A percentile compares a stretch with the other conserved stretches of the same genome.
Evolutionary conservation across 441 rosid species (phyloP).

Genomic region (Manihot esculenta): DNA sequence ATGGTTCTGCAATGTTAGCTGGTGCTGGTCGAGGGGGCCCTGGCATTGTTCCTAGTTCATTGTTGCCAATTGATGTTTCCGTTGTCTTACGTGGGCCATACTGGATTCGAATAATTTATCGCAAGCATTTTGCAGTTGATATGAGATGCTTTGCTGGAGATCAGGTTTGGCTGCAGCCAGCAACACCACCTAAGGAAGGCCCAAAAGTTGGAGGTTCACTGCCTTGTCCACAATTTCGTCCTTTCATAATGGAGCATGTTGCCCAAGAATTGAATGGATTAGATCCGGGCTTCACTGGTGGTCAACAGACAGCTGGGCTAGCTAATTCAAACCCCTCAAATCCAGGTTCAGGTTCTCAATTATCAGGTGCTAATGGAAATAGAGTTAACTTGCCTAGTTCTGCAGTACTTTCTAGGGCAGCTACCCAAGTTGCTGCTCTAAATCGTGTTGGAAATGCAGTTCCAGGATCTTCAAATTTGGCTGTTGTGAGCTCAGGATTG

Average conservation of each 20-base stretch:
- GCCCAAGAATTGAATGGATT: constrained; percentile 96
- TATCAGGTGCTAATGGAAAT: constrained; percentile 61
- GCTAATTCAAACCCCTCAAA: constrained; percentile 42
- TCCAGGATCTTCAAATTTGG: constrained; percentile 63
- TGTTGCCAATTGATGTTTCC: constrained; percentile 97
- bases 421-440: constrained; percentile 56
- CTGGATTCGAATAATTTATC: constrained; percentile 95
- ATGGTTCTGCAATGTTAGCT: constrained; percentile 73
- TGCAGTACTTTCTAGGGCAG: constrained; percentile 60
- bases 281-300: constrained; percentile 70
- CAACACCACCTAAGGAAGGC: constrained; percentile 98
- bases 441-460: constrained; percentile 71
- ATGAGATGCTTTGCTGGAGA: constrained; percentile 99
- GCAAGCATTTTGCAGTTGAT: constrained; percentile 95
- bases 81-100: constrained; percentile 98
- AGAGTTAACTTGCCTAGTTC: constrained; percentile 67
- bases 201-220: constrained; percentile 92
- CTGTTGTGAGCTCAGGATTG: constrained; percentile 60
- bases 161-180: constrained; percentile 99
- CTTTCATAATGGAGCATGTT: constrained; percentile 99
- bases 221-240: constrained; percentile 99
- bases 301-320: constrained; percentile 66
- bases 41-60: constrained; percentile 97
- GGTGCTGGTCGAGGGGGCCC: constrained; percentile 91
- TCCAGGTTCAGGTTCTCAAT: constrained; percentile 51